These are phyloP conservation scores for Hyphodiscus sp. DNA, from an alignment of 2,329 filamentous ascomycete species.

Conservation along the genomic window DNA sequence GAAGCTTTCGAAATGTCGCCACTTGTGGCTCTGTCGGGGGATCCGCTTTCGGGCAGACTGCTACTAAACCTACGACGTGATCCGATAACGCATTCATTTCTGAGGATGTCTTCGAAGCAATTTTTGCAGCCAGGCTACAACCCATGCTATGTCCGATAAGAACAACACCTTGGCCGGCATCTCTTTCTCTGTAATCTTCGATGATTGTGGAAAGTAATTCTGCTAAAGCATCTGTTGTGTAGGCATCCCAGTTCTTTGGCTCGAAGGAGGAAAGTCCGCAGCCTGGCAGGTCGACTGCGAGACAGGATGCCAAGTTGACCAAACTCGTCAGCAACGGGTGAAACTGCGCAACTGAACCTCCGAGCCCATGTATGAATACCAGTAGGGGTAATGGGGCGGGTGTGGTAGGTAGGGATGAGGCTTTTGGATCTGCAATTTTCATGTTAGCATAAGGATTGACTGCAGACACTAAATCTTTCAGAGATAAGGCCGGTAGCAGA, in stretches of 20 bases:
- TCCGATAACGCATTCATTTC: conserved; percentile 48
- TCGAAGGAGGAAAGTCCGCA: conserved; percentile 76
- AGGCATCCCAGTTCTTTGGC: conserved; percentile 68
- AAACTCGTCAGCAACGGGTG: conserved; percentile 74
- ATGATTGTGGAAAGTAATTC: conserved; percentile 72
- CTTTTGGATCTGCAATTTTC: conserved; percentile 52
- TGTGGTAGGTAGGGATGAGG: conserved; percentile 68
- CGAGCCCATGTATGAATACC: conserved; percentile 88
- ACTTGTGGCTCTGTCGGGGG: conserved; percentile 51
- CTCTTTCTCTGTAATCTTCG: conserved; percentile 61
- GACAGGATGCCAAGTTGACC: conserved; percentile 73
- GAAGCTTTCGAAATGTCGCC: conserved; percentile 46
- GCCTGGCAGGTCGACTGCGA: conserved; percentile 85
- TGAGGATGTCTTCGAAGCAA: conserved; percentile 50
- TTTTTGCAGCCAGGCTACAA: conserved; percentile 65
- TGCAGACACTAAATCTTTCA: too few relatives aligned
- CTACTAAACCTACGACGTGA: conserved; percentile 69
- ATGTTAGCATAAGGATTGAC: too few relatives aligned
- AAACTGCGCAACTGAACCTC: conserved; percentile 89
- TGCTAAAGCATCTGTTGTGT: conserved; percentile 67
- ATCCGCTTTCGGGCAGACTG: conserved; percentile 70
- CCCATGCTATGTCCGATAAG: conserved; percentile 89
- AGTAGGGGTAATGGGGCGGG: conserved; percentile 74
- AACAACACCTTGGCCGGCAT: conserved; percentile 63
- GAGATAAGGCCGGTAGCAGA: too few relatives aligned